A percentile compares a stretch with the other conserved stretches of the same genome.
phyloP scores from a whole-genome alignment of 1,284 basidiomycete species.

The Schizophyllum amplum region DNA sequence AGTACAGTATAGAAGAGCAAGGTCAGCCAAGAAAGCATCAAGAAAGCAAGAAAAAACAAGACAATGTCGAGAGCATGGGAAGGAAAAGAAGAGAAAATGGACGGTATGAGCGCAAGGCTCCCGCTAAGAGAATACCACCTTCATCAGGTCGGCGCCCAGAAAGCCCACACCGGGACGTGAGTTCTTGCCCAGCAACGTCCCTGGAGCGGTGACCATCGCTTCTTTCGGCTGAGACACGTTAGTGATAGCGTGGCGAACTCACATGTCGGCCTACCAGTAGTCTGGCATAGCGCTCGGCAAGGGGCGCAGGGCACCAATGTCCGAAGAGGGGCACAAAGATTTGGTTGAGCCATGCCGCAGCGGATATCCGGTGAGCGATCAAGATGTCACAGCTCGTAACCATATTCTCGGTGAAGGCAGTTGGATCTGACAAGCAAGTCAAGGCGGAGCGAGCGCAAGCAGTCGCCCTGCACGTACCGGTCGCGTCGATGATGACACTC shows the following conservation, averaged over 20 bases:
- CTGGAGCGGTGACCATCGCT: neutral
- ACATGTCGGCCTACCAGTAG: neutral
- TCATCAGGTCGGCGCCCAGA: neutral
- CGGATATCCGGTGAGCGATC: neutral
- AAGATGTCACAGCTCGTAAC: neutral
- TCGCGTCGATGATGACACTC: neutral
- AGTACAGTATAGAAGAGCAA: neutral
- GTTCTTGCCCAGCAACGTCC: neutral
- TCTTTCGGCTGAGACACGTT: neutral
- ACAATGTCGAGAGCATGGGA: neutral
- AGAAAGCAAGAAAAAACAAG: neutral
- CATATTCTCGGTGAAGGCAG: neutral
- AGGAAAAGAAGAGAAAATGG: neutral
- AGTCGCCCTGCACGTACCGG: too few relatives aligned
- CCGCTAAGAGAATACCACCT: neutral
- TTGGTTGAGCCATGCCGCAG: neutral
- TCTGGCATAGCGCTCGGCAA: neutral
- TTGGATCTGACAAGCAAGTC: neutral
- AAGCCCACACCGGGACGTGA: neutral
- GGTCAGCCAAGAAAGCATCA: neutral
- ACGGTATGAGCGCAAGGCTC: too few relatives aligned
- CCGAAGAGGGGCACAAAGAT: neutral
- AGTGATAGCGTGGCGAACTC: neutral
- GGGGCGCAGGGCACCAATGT: too few relatives aligned
- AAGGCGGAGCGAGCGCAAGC: neutral